phyloP scores from a whole-genome alignment of 192 early-diverging fungal species.

The Coemansia sp. region DNA sequence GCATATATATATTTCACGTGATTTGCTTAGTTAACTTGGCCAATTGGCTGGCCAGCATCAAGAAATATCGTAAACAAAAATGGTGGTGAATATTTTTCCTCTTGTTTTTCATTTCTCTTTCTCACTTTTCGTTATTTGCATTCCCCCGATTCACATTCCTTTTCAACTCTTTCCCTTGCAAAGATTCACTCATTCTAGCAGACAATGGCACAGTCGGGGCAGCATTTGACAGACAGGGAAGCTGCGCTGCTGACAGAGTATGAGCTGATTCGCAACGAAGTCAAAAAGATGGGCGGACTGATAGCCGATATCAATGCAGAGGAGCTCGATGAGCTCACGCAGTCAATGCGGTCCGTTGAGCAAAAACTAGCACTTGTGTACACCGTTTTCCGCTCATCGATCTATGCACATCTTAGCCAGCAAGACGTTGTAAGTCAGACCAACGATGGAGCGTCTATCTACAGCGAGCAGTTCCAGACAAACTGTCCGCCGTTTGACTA shows the following conservation, averaged over 20 bases:
- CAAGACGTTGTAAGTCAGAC: conserved; percentile 29
- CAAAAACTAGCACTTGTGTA: conserved; percentile 52
- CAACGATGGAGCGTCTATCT: conserved; percentile 21
- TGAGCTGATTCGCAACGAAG: conserved; percentile 52
- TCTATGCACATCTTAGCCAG: conserved; percentile 51
- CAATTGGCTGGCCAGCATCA: not conserved
- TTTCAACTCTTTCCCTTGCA: not conserved
- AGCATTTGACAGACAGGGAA: conserved; percentile 49
- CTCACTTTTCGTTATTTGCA: not conserved
- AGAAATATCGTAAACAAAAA: conserved; percentile 1
- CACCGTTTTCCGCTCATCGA: conserved; percentile 52
- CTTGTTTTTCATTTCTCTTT: not conserved
- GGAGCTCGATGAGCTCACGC: conserved; percentile 48
- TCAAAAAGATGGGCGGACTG: conserved; percentile 48
- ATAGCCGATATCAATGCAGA: conserved; percentile 52
- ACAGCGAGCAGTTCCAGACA: conserved; percentile 49
- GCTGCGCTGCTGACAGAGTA: conserved; percentile 52
- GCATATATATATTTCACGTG: not conserved
- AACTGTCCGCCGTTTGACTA: conserved; percentile 55
- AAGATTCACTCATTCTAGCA: not conserved
- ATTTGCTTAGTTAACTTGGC: not conserved
- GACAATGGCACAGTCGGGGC: conserved; percentile 29
- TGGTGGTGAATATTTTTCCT: not conserved
- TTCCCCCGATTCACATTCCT: not conserved
- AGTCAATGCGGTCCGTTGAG: conserved; percentile 54